Evolutionary conservation across 768 basidiomycete genomes (phyloP), one percentile per base, ranked within the genome.

Genomic region (Rhodotorula graminis): DNA sequence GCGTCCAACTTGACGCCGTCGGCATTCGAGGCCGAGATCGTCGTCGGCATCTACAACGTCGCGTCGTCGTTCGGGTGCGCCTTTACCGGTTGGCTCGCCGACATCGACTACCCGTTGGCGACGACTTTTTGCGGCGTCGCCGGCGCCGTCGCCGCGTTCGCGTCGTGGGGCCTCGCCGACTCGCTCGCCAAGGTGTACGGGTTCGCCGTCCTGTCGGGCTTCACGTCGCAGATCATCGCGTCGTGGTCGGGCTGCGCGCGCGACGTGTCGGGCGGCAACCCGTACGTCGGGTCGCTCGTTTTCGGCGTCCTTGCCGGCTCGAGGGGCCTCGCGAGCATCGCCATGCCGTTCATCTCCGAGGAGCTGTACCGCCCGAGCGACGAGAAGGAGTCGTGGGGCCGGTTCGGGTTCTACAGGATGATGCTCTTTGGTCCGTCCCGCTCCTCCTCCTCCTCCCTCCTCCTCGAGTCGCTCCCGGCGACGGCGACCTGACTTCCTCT

Each of bases 41-140:
- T 72, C 62, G 71, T 75, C 58, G 40, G 37, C 0, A 50, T 72
- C 40, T 70, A 56, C 71, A 75, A 75, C 62, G 31, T 46, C 37
- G 44, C 71, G 9, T 33, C 46, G 31, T 64, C 61, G 15, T 2
- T 70, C 31, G 74, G 74, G 3, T 69, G 65, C n/a, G 53, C 57
- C 52, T n/a, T 47, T 0, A 61, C 61, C 9, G 74, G 74, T 16
- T 70, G 33, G 15, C 33, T 46, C 2, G n/a, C 47, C 7, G 74
- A 75, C 60, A 1, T 31, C 18, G 49, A 64, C 16, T 15, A 50
- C 12, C 62, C 71, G 14, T 21, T 72, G 25, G n/a, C 58, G 1
- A 33, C 42, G 10, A 31, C 69, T 0, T 25, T 47, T 9, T 49
- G 72, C 12, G 74, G 74, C n/a, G n/a, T 69, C 14, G 50, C 29